Base-by-base conservation (phyloP, 805 yeast genomes). In the Spathaspora hagerdaliae region DNA sequence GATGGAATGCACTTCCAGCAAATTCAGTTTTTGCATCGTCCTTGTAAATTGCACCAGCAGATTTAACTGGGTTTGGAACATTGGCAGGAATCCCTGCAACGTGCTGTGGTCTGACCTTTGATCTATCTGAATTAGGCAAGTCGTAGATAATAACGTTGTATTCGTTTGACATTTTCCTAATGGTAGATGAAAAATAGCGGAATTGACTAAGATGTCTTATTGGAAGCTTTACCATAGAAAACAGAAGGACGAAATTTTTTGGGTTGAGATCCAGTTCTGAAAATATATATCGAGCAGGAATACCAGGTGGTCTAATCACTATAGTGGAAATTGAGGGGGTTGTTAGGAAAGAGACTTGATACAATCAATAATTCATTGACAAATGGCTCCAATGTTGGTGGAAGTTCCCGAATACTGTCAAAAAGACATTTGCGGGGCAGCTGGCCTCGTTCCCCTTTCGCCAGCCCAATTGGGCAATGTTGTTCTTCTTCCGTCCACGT, bases 61-160 rank as follows among this genome's bases (percentile, higher is more conserved):
- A 58, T 27, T 64, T 65, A 24, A 46, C 39, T 19, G 60, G 56
- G 2, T 77, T 76, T 4, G 57, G 45, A 45, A 71, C 67, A 14
- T 56, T 42, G 14, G 55, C 59, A 1, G 73, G 68, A 37, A 68
- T 55, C 13, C 42, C 49, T 5, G 51, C 53, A 27, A 61, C 51
- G 58, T 84, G 91, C 34, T 68, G 67, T 3, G 78, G 69, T 63
- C 87, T 77, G 37, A 69, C 68, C 12, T 61, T 54, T 3, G 76
- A 51, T 60, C 90, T 74, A 61, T 81, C 84, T 43, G 78, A 64
- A 36, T 78, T 80, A 41, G 87, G 87, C 57, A 78, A 79, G 60
- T 87, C 96, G 61, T 71, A 82, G 32, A 85, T 78, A 57, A 84
- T 71, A 12, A 82, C 92, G 60, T 81, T 70, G 78, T 83, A 84